Evolutionary conservation across 176 grass and related monocot genomes (phyloP).

Genomic region (Cymbopogon citratus): DNA sequence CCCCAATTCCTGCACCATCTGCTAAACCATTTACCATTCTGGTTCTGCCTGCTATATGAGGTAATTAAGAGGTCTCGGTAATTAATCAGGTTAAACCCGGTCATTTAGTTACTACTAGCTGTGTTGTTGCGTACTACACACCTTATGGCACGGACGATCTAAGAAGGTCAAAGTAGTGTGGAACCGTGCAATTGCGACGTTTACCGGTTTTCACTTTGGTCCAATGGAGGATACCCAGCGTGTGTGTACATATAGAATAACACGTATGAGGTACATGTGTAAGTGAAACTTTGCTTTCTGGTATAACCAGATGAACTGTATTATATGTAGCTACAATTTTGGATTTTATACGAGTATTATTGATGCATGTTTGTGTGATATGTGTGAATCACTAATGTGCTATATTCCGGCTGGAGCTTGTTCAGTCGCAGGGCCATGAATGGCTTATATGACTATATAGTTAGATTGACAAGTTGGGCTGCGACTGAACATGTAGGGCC

Average conservation of each 20-base stretch:
- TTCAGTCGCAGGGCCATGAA: not conserved
- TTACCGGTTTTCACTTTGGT: not conserved
- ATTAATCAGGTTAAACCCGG: not conserved
- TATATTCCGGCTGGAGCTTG: not conserved
- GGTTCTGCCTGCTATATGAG: not conserved
- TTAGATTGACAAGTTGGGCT: not conserved
- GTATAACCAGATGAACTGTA: not conserved
- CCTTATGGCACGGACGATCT: not conserved
- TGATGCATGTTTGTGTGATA: not conserved
- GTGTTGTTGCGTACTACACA: not conserved
- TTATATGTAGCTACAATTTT: slow-evolving; percentile 13
- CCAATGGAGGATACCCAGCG: not conserved
- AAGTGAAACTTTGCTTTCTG: slow-evolving; percentile 17
- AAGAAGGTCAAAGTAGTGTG: not conserved
- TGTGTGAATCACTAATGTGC: not conserved
- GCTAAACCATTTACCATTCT: slow-evolving; percentile 2
- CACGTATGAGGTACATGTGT: not conserved
- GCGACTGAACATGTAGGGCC: no score
- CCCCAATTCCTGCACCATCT: slow-evolving; percentile 79
- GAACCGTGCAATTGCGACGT: not conserved
- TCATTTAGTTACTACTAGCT: not conserved
- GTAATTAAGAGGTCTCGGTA: slow-evolving; percentile 1
- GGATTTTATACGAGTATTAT: not conserved
- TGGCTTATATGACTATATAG: no score
- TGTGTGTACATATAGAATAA: not conserved